Conservation (phyloP, 1,284 basidiomycete species). For the Austroboletus sp. region DNA sequence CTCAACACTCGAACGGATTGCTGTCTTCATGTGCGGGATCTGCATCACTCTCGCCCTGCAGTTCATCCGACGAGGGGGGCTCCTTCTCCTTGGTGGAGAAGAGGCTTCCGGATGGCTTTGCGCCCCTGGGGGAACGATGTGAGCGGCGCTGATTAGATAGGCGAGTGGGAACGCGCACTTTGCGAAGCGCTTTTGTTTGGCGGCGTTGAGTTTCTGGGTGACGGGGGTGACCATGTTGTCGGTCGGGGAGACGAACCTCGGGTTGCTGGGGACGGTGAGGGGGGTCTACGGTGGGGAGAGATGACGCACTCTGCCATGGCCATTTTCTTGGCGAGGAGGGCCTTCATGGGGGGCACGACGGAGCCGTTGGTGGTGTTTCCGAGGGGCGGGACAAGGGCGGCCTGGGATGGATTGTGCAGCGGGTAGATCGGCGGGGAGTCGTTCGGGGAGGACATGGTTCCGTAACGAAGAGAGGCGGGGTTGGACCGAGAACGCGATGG, state of each 20-base stretch:
- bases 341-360: slow-evolving; percentile 62
- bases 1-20: slow-evolving; percentile 49
- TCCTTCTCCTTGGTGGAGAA: slow-evolving; percentile 43
- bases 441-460: slow-evolving; percentile 47
- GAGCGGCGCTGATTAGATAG: slow-evolving; percentile 4
- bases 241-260: slow-evolving; percentile 80
- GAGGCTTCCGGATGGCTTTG: slow-evolving; percentile 53
- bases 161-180: slow-evolving; percentile 54
- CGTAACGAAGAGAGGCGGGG: too few species aligned
- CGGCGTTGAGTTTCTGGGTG: slow-evolving; percentile 80
- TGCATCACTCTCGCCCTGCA: slow-evolving; percentile 29
- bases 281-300: background rate
- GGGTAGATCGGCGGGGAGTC: slow-evolving; percentile 73
- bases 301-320: slow-evolving; percentile 68
- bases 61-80: slow-evolving; percentile 37
- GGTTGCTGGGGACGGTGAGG: slow-evolving; percentile 45
- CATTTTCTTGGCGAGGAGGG: slow-evolving; percentile 81
- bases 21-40: slow-evolving; percentile 41
- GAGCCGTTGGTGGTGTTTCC: slow-evolving; percentile 51
- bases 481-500: background rate
- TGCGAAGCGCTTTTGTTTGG: slow-evolving; percentile 85
- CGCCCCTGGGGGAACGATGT: slow-evolving; percentile 36
- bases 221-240: slow-evolving; percentile 89
- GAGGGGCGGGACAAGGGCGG: slow-evolving; percentile 72
- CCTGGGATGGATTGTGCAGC: slow-evolving; percentile 75